phyloP scores from a whole-genome alignment of 495 filamentous ascomycete species.

The Aspergillus diversus region DNA sequence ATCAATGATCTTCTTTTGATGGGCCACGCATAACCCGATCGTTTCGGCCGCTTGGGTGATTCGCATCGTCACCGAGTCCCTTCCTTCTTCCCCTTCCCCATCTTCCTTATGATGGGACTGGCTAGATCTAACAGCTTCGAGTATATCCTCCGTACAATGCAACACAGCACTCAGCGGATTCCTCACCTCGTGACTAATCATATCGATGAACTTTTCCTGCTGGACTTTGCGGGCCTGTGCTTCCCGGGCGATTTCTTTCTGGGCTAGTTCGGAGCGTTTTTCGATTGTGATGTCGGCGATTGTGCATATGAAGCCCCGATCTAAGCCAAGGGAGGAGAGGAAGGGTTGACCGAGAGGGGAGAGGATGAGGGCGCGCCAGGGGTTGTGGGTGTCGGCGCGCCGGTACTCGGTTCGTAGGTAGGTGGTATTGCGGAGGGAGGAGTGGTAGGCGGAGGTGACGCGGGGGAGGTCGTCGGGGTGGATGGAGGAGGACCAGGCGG shows the following conservation, averaged over 20 bases:
- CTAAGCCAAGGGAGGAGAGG: constrained; percentile 3
- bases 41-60: constrained; percentile 75
- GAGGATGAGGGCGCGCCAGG: constrained; percentile 30
- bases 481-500: constrained; percentile 27
- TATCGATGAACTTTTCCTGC: constrained; percentile 87
- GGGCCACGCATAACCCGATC: constrained; percentile 73
- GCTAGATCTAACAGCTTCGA: constrained; percentile 20
- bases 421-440: constrained; percentile 3
- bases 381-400: constrained; percentile 9
- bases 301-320: constrained; percentile 30
- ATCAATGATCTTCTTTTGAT: constrained; percentile 81
- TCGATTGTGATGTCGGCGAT: constrained; percentile 48
- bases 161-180: constrained; percentile 82
- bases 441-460: constrained; percentile 19
- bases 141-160: constrained; percentile 80
- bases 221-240: constrained; percentile 68
- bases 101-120: too few species aligned
- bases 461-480: constrained; percentile 28
- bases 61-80: constrained; percentile 17
- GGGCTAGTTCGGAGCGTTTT: constrained; percentile 49
- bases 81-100: constrained; percentile 10
- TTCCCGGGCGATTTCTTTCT: constrained; percentile 65
- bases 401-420: constrained; percentile 31
- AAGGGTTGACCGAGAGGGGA: constrained; percentile 21
- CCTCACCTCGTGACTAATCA: constrained; percentile 85